Conservation (phyloP, 768 basidiomycete species). For the Lactifluus echinatus region DNA sequence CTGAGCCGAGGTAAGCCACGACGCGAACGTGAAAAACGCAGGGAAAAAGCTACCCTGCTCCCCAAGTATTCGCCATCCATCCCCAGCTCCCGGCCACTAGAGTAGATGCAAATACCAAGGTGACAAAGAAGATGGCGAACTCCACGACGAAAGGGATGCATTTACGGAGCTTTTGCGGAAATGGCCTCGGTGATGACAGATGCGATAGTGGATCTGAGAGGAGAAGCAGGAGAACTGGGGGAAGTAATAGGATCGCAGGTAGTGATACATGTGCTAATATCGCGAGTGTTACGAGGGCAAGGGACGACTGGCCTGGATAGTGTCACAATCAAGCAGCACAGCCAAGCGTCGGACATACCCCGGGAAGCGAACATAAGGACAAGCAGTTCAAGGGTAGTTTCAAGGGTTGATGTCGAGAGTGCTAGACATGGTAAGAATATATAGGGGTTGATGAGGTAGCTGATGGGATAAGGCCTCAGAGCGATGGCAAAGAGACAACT, state of each 20-base stretch:
- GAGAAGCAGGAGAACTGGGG: conserved; percentile 60
- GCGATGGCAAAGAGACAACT: too few species aligned
- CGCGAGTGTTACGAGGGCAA: conserved; percentile 58
- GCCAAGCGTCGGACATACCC: conserved; percentile 34
- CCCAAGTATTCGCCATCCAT: conserved; percentile 80
- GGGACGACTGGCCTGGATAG: conserved; percentile 45
- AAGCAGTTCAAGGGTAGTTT: conserved; percentile 63
- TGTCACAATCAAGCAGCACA: not conserved
- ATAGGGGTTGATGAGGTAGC: conserved; percentile 89
- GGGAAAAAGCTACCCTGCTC: conserved; percentile 53
- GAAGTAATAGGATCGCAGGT: conserved; percentile 59
- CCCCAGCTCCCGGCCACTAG: conserved; percentile 50
- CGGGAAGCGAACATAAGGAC: conserved; percentile 61
- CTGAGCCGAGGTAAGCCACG: conserved; percentile 33
- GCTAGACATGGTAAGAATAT: conserved; percentile 71
- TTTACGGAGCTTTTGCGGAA: conserved; percentile 18
- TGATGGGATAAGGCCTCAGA: conserved; percentile 32
- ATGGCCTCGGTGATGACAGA: conserved; percentile 49
- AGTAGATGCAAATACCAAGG: conserved; percentile 44
- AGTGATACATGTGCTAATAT: conserved; percentile 63
- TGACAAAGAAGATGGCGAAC: conserved; percentile 41
- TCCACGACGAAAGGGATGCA: conserved; percentile 35
- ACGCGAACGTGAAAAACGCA: not conserved
- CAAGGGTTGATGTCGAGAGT: conserved; percentile 72
- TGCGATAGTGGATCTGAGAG: conserved; percentile 54